Conservation (phyloP, 2,329 filamentous ascomycete species). For the Phyllosticta citrichinensis region DNA sequence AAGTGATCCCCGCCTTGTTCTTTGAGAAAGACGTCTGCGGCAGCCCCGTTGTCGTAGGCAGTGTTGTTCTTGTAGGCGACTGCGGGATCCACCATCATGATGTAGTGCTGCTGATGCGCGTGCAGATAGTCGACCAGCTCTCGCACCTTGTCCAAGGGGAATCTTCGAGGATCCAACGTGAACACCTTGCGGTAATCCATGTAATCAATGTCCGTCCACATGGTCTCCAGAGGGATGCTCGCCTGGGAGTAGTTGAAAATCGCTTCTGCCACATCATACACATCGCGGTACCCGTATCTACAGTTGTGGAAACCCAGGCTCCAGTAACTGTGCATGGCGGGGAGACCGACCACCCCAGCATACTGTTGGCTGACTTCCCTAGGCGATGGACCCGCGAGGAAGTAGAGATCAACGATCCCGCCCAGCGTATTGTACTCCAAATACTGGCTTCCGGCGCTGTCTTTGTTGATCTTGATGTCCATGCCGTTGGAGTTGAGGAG, state of each 20-base stretch:
- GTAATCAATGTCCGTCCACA: conserved; percentile 68
- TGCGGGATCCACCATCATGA: conserved; percentile 70
- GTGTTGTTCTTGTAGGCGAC: conserved; percentile 39
- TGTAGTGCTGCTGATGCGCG: conserved; percentile 55
- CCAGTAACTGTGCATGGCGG: conserved; percentile 44
- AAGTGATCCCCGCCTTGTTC: conserved; percentile 45
- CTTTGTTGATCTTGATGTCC: conserved; percentile 64
- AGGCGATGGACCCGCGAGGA: conserved; percentile 39
- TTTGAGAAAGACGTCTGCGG: conserved; percentile 46
- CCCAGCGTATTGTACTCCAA: conserved; percentile 73
- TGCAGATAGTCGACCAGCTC: conserved; percentile 60
- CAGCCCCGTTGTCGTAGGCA: conserved; percentile 52
- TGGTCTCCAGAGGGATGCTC: conserved; percentile 58
- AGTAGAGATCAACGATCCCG: conserved; percentile 59
- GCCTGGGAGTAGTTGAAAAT: conserved; percentile 57
- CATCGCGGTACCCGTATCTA: conserved; percentile 45
- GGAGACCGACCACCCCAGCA: conserved; percentile 38
- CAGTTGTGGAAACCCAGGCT: conserved; percentile 44
- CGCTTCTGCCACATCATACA: conserved; percentile 56
- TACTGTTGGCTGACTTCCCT: conserved; percentile 40
- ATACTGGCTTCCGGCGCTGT: conserved; percentile 50
- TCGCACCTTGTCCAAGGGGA: conserved; percentile 51
- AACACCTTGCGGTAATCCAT: conserved; percentile 53
- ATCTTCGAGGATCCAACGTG: conserved; percentile 54
- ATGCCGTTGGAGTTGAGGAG: conserved; percentile 38